A percentile compares a stretch with the other conserved stretches of the same genome.
Evolutionary conservation across 306 rosid genomes (phyloP).

Genomic region (Vicia sativa): DNA sequence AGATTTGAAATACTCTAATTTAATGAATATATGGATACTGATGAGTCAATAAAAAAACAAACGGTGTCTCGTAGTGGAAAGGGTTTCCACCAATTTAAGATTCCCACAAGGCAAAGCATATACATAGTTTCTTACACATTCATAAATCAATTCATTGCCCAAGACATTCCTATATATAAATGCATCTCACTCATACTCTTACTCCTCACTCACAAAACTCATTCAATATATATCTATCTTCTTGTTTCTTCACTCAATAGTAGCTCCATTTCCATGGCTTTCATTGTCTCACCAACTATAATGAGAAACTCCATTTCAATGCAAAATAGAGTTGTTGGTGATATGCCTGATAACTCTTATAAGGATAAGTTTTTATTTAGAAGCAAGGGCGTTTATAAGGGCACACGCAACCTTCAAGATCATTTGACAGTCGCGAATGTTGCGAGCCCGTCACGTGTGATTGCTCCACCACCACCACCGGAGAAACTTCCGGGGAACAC

Average conservation of each 20-base stretch:
- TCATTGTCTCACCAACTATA: slow-evolving; percentile 35
- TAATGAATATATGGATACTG: neutral
- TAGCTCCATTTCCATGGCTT: slow-evolving; percentile 47
- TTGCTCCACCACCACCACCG: slow-evolving; percentile 49
- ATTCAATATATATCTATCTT: neutral
- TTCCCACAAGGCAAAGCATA: slow-evolving; percentile 42
- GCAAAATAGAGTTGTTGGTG: slow-evolving; percentile 34
- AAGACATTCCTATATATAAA: slow-evolving; percentile 37
- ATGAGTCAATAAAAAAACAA: slow-evolving; percentile 33
- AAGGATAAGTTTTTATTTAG: slow-evolving; percentile 27
- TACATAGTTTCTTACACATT: slow-evolving; percentile 21
- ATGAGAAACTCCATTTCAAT: slow-evolving; percentile 37
- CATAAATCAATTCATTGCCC: slow-evolving; percentile 3
- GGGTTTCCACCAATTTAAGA: slow-evolving; percentile 58
- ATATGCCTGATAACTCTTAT: slow-evolving; percentile 9
- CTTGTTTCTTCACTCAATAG: slow-evolving; percentile 1
- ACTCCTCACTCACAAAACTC: slow-evolving; percentile 23
- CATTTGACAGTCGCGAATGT: slow-evolving; percentile 50
- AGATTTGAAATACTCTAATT: neutral
- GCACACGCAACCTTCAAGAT: slow-evolving; percentile 32
- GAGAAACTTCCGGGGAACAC: slow-evolving; percentile 17
- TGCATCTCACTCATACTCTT: slow-evolving; percentile 37
- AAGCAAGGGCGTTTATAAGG: slow-evolving; percentile 20
- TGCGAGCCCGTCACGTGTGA: slow-evolving; percentile 48
- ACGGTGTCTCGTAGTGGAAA: slow-evolving; percentile 58